Conservation (phyloP, 352 stramenopile species). For the Phytopythium aichiense region DNA sequence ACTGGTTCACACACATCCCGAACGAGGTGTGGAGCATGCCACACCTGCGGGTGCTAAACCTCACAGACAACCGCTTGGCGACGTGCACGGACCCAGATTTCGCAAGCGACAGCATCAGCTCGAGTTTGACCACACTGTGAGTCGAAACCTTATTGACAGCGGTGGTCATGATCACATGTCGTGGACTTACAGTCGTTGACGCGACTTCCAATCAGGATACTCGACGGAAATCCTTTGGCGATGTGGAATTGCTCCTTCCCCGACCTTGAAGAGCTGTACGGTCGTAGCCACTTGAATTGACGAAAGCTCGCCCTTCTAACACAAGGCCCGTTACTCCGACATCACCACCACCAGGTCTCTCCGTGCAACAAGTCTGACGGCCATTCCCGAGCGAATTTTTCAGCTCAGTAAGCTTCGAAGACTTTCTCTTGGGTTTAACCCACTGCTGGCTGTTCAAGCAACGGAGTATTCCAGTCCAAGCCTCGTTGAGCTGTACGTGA, state of each 20-base stretch:
- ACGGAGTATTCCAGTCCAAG: slow-evolving; percentile 9
- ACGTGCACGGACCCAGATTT: slow-evolving; percentile 14
- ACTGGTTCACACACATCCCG: slow-evolving; percentile 19
- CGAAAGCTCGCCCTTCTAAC: background rate
- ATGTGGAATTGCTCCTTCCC: slow-evolving; percentile 14
- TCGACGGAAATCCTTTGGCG: slow-evolving; percentile 19
- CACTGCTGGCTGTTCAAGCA: slow-evolving; percentile 11
- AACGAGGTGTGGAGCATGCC: slow-evolving; percentile 29
- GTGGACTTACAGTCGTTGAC: background rate
- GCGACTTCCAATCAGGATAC: slow-evolving; percentile 8
- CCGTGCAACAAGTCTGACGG: slow-evolving; percentile 5
- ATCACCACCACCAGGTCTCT: background rate
- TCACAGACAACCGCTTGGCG: slow-evolving; percentile 23
- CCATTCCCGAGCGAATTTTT: slow-evolving; percentile 15
- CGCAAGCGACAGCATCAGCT: background rate
- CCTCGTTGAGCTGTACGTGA: slow-evolving; percentile 18
- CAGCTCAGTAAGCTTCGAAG: slow-evolving; percentile 11
- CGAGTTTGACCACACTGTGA: slow-evolving; percentile 15
- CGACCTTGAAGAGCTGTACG: slow-evolving; percentile 17
- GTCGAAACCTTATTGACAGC: background rate
- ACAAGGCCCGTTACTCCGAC: background rate
- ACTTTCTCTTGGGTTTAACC: slow-evolving; percentile 20
- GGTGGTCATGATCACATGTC: background rate
- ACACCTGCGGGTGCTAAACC: slow-evolving; percentile 18
- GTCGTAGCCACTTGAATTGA: background rate